Percentiles rank a stretch among this genome's conserved stretches.
Evolutionary conservation across 257 asterid genomes (phyloP).

Genomic region (Solanum arcanum): DNA sequence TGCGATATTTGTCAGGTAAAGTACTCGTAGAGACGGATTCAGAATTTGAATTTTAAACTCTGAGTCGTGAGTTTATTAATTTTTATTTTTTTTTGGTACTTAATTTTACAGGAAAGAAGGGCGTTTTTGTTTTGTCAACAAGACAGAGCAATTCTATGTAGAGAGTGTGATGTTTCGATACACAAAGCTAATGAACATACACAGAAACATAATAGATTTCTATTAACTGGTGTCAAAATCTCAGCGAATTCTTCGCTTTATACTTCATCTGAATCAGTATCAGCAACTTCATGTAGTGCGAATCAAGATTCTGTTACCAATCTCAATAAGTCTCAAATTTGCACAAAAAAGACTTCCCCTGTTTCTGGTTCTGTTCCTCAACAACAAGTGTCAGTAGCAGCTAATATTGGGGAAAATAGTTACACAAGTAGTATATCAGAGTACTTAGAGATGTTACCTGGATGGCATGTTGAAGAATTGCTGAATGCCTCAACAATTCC

Average conservation of each 20-base stretch:
- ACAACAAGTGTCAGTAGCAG: slow-evolving; percentile 5
- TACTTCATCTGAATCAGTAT: slow-evolving; percentile 13
- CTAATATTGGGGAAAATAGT: slow-evolving; percentile 1
- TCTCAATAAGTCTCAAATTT: slow-evolving; percentile 9
- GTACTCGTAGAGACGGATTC: too few species aligned
- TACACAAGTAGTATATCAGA: slow-evolving; percentile 66
- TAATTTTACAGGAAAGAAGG: slow-evolving; percentile 46
- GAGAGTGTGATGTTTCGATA: slow-evolving; percentile 62
- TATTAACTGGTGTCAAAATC: slow-evolving; percentile 59
- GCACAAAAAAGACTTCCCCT: slow-evolving; percentile 2
- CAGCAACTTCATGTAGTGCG: neutral
- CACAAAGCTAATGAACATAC: slow-evolving; percentile 76
- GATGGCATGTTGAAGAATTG: slow-evolving; percentile 89
- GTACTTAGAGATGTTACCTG: slow-evolving; percentile 67
- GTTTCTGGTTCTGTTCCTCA: neutral
- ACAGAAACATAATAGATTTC: slow-evolving; percentile 63
- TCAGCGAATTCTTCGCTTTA: slow-evolving; percentile 43
- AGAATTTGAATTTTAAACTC: neutral
- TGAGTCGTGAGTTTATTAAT: neutral
- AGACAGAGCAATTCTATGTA: slow-evolving; percentile 83
- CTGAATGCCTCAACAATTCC: slow-evolving; percentile 44
- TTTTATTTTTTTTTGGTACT: neutral
- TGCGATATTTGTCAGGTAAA: slow-evolving; percentile 89
- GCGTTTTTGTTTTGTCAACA: slow-evolving; percentile 89
- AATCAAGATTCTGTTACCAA: slow-evolving; percentile 24